Evolutionary conservation across 768 basidiomycete genomes (phyloP).

Genomic region (Lactifluus subvellereus): DNA sequence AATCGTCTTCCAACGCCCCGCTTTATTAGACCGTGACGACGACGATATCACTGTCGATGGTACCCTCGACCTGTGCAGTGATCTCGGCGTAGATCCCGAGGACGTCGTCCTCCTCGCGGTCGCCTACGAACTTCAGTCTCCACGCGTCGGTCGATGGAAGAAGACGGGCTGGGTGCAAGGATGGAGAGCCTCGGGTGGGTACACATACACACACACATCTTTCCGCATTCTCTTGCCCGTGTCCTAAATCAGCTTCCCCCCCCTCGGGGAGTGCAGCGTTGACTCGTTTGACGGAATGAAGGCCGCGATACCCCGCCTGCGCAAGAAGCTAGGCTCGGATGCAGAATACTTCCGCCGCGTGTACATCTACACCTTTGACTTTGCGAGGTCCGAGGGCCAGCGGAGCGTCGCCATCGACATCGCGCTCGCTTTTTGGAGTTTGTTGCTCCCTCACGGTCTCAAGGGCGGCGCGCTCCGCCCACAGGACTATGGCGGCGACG

Average conservation of each 20-base stretch:
- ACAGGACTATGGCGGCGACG: constrained; percentile 43
- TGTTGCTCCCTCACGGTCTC: constrained; percentile 72
- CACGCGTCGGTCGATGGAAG: constrained; percentile 65
- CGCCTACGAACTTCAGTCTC: constrained; percentile 77
- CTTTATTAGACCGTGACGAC: constrained; percentile 44
- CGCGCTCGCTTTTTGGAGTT: constrained; percentile 70
- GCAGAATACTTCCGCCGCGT: constrained; percentile 68
- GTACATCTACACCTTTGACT: constrained; percentile 76
- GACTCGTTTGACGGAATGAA: constrained; percentile 64
- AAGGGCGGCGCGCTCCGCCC: constrained; percentile 52
- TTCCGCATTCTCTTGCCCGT: neutral
- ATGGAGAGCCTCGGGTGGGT: constrained; percentile 70
- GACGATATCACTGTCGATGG: constrained; percentile 72
- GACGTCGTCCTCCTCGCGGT: constrained; percentile 79
- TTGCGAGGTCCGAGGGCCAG: constrained; percentile 69
- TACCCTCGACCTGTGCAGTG: constrained; percentile 70
- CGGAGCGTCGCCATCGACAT: constrained; percentile 69
- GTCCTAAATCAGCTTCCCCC: neutral
- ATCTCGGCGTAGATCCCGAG: constrained; percentile 64
- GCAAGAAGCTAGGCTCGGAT: constrained; percentile 56
- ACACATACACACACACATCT: neutral
- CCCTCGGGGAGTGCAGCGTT: constrained; percentile 37
- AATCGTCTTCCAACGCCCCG: neutral
- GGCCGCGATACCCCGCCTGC: constrained; percentile 46
- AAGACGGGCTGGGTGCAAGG: constrained; percentile 72